These are phyloP conservation scores for Berberis thunbergii DNA, from an alignment of 164 flowering plant species.

Conservation along the genomic window DNA sequence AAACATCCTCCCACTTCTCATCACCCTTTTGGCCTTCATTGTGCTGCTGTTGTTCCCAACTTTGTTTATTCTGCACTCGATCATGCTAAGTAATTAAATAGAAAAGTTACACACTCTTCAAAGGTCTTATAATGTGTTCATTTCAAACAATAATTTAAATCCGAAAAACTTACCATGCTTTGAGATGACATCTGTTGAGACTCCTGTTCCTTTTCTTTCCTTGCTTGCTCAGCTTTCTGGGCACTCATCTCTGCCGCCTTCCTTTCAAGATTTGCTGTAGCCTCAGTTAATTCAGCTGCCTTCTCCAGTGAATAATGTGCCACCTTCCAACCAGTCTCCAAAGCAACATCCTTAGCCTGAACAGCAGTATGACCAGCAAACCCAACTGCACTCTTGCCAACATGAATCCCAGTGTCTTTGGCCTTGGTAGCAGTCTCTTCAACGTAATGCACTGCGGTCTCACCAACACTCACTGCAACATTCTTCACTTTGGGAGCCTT, in stretches of 20 bases:
- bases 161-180: too few relatives aligned
- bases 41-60: too few relatives aligned
- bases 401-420: not conserved
- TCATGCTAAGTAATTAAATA: too few relatives aligned
- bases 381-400: not conserved
- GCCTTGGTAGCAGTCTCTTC: slow-evolving; percentile 12
- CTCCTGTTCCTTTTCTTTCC: slow-evolving; percentile 1
- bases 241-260: not conserved
- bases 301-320: slow-evolving; percentile 19
- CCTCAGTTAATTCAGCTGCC: slow-evolving; percentile 20
- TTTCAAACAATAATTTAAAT: too few relatives aligned
- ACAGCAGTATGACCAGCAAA: slow-evolving; percentile 18
- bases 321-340: slow-evolving; percentile 3
- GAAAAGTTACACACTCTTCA: too few relatives aligned
- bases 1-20: too few relatives aligned
- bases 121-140: too few relatives aligned
- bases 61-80: too few relatives aligned
- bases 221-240: not conserved
- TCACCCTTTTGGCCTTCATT: too few relatives aligned
- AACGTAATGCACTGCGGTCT: slow-evolving; percentile 1
- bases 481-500: slow-evolving; percentile 16
- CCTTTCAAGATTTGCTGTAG: slow-evolving; percentile 19
- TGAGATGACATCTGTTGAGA: not conserved
- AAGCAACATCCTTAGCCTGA: slow-evolving; percentile 25
- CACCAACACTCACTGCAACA: not conserved